These are phyloP conservation scores for Adansonia madagascariensis DNA, from an alignment of 441 rosid genomes.

Conservation along the genomic window DNA sequence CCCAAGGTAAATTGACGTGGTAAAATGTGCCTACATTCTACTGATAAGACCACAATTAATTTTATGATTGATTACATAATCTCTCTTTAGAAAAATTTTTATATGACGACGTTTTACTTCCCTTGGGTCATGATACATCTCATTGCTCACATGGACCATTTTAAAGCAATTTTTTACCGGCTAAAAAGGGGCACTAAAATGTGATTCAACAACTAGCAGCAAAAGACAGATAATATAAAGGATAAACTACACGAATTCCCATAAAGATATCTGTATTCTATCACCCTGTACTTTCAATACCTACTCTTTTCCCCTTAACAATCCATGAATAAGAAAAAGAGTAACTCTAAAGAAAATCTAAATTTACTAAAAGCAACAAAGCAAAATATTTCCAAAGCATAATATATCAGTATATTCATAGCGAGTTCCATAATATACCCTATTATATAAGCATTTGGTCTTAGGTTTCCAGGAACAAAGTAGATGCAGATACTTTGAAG, in stretches of 20 bases:
- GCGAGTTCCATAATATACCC: background rate
- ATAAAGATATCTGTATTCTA: background rate
- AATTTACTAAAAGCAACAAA: background rate
- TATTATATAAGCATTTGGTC: background rate
- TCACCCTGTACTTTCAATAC: background rate
- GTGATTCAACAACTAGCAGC: slow-evolving; percentile 11
- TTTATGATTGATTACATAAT: background rate
- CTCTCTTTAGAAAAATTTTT: background rate
- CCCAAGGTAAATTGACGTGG: no score
- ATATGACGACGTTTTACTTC: background rate
- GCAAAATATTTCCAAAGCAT: background rate
- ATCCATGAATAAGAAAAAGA: background rate
- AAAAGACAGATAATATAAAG: no score
- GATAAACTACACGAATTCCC: background rate
- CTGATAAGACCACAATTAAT: background rate
- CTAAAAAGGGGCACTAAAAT: background rate
- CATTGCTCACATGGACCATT: slow-evolving; percentile 2
- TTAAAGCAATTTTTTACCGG: background rate
- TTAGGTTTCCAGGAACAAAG: slow-evolving; percentile 15
- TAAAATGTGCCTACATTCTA: background rate
- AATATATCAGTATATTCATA: background rate
- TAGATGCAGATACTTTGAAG: slow-evolving; percentile 18
- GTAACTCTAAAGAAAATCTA: background rate
- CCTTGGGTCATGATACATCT: background rate
- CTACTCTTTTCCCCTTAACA: background rate